phyloP scores from a whole-genome alignment of 2,329 filamentous ascomycete genomes.

The Ophiobolus disseminans region DNA sequence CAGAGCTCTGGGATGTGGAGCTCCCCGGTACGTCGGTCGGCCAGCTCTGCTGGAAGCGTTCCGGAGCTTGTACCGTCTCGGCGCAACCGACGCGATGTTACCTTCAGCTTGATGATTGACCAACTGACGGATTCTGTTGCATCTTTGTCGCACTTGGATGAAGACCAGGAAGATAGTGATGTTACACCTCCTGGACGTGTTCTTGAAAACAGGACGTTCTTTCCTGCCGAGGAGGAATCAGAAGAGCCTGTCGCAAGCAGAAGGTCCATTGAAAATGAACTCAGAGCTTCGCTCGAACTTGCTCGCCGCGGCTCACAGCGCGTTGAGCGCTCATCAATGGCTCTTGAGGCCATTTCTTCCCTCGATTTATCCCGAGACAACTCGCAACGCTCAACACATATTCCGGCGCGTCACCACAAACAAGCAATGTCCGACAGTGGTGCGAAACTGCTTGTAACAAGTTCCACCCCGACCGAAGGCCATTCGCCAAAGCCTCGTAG shows the following conservation, averaged over 20 bases:
- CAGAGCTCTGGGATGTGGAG: conserved; percentile 43
- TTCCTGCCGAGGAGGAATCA: conserved; percentile 34
- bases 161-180: conserved; percentile 39
- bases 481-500: conserved; percentile 20
- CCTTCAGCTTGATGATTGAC: conserved; percentile 40
- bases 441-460: conserved; percentile 35
- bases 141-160: conserved; percentile 30
- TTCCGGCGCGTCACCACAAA: conserved; percentile 35
- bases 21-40: conserved; percentile 44
- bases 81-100: conserved; percentile 36
- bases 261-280: conserved; percentile 25
- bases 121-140: conserved; percentile 44
- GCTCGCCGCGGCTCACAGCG: conserved; percentile 35
- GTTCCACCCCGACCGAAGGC: conserved; percentile 9
- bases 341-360: too few species aligned
- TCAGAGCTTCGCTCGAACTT: conserved; percentile 35
- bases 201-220: conserved; percentile 37
- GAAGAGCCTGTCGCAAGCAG: conserved; percentile 9
- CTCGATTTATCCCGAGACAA: conserved; percentile 35
- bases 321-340: conserved; percentile 10
- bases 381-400: conserved; percentile 25
- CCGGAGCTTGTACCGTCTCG: conserved; percentile 49
- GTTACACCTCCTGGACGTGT: conserved; percentile 38
- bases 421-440: conserved; percentile 43
- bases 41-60: conserved; percentile 48